Base-by-base conservation (phyloP, 768 basidiomycete genomes). In the Kwoniella botswanensis region DNA sequence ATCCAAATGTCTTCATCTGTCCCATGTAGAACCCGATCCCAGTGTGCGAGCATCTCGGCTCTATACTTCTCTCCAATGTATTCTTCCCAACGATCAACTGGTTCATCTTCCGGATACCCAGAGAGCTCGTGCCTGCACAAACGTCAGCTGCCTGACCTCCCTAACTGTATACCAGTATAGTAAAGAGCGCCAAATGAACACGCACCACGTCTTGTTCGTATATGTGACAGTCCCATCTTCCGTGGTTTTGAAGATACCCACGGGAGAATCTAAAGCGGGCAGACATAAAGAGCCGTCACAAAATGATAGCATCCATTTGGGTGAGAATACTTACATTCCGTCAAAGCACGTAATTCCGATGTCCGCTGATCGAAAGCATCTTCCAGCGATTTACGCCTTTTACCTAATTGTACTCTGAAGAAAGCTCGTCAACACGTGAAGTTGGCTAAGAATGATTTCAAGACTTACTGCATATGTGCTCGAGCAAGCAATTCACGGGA, bases 401-500 rank as follows among this genome's bases (percentile, higher is more conserved):
- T 86, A 18, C 85, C 85, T 9, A 86, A 73, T 52, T 85, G 84
- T 64, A 85, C 67, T 42, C 68, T 70, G 3, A 35, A 42, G 22
- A 62, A 4, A 18, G 7, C 13, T 29, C 17, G 43, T 70, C 54
- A 35, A 71, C 70, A 15, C 21, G 57, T 41, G 17, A 43, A 54
- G 11, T 6, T 60, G 24, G 69, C 22, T 22, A 71, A 64, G 17
- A 58, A 68, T 9, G 12, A 13, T 41, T 35, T 35, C 66, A 29
- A 11, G 78, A 70, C 71, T 81, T 73, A 63, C 74, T 70, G 68
- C 68, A 70, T 70, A 52, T 70, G 68, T 6, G 68, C 81, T 22
- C 85, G 76, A 43, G 85, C 85, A 22, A 85, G 70, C 24, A 85
- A 69, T 69, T 85, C 84, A 18, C 79, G 71, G 0, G 79, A 71